Conservation (phyloP, 441 rosid genomes). For the Lepidium campestre region DNA sequence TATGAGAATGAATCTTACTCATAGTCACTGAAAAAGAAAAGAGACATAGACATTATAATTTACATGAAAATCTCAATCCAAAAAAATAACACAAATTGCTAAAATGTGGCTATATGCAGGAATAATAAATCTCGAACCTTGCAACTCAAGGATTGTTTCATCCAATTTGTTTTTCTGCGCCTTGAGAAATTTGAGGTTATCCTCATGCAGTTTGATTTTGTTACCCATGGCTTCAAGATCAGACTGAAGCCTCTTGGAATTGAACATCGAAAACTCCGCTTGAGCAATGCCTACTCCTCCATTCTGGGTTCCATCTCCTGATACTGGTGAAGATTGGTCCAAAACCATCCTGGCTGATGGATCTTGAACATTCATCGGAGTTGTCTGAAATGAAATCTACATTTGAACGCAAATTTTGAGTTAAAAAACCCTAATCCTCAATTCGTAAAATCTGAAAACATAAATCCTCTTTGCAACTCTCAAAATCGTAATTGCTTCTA, state of each 20-base stretch:
- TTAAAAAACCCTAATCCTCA: not conserved
- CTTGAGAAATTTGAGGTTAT: slow-evolving; percentile 43
- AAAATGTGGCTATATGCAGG: not conserved
- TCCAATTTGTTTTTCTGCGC: slow-evolving; percentile 47
- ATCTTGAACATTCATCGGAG: slow-evolving; percentile 22
- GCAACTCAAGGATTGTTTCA: slow-evolving; percentile 53
- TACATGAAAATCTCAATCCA: not conserved
- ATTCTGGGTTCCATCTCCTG: slow-evolving; percentile 31
- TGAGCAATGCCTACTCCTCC: slow-evolving; percentile 42
- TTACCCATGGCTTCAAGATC: slow-evolving; percentile 51
- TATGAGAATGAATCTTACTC: slow-evolving; percentile 50
- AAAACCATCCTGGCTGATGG: slow-evolving; percentile 28
- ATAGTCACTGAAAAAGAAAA: slow-evolving; percentile 43
- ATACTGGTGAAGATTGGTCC: slow-evolving; percentile 28
- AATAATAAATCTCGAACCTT: slow-evolving; percentile 36
- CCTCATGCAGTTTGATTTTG: slow-evolving; percentile 66
- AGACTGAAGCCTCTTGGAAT: slow-evolving; percentile 60
- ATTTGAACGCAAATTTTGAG: not conserved
- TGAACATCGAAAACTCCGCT: slow-evolving; percentile 33
- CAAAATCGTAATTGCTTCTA: not conserved
- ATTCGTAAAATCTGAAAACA: not conserved
- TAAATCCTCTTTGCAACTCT: not conserved
- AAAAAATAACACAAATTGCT: not conserved
- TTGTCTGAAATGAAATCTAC: slow-evolving; percentile 26
- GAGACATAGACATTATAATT: not conserved